Conservation (phyloP, 208 protist species). For the Strigomonas oncopelti region DNA sequence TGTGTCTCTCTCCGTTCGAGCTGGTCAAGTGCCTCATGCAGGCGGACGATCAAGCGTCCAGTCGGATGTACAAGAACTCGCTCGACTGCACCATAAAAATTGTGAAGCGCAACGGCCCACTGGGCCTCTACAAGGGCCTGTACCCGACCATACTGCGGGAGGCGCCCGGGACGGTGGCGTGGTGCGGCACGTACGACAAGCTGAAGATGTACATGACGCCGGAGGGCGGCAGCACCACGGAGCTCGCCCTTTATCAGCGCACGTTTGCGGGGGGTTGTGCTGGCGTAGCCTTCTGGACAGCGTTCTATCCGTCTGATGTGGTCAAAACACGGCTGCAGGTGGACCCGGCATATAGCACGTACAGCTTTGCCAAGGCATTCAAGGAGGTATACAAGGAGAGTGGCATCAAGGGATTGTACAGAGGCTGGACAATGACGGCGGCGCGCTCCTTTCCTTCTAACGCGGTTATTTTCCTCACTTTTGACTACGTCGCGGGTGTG, state of each 20-base stretch:
- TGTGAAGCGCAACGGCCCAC: constrained; percentile 29
- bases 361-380: constrained; percentile 33
- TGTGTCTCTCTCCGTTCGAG: constrained; percentile 78
- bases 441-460: constrained; percentile 83
- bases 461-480: constrained; percentile 65
- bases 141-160: constrained; percentile 70
- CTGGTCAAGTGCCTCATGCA: constrained; percentile 86
- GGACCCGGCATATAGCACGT: constrained; percentile 29
- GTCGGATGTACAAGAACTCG: constrained; percentile 35
- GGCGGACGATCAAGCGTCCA: constrained; percentile 38
- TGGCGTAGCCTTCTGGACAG: constrained; percentile 80
- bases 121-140: constrained; percentile 65
- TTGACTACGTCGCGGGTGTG: constrained; percentile 21
- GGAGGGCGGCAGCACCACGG: constrained; percentile 22
- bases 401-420: constrained; percentile 66
- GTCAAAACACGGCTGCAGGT: constrained; percentile 86
- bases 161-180: constrained; percentile 76
- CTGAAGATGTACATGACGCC: constrained; percentile 58
- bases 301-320: constrained; percentile 84
- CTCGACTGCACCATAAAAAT: constrained; percentile 53
- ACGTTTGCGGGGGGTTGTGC: constrained; percentile 76
- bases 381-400: constrained; percentile 43
- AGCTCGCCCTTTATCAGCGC: constrained; percentile 40
- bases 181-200: constrained; percentile 80
- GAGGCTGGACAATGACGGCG: constrained; percentile 70